A percentile compares a stretch with the other conserved stretches of the same genome.
phyloP scores from a whole-genome alignment of 2,329 filamentous ascomycete species.

The Celoporthe dispersa region DNA sequence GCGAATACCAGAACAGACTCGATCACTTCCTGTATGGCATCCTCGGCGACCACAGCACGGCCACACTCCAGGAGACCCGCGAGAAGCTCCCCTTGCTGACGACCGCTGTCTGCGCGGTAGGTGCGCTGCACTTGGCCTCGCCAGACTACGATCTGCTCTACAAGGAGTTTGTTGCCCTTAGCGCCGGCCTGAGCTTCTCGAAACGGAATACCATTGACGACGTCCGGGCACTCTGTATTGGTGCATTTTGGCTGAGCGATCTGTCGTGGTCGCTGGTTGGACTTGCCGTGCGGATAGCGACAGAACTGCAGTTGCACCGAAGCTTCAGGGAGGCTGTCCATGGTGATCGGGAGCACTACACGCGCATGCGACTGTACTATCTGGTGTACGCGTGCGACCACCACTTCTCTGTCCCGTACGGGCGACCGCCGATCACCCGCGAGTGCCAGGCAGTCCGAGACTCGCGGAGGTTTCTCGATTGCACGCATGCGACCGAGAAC shows the following conservation, averaged over 20 bases:
- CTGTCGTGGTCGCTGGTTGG: slow-evolving; percentile 65
- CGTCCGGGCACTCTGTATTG: slow-evolving; percentile 63
- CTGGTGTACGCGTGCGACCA: slow-evolving; percentile 41
- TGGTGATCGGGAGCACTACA: slow-evolving; percentile 53
- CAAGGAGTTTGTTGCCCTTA: too few relatives aligned
- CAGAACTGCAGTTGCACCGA: slow-evolving; percentile 59
- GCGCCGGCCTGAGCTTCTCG: too few relatives aligned
- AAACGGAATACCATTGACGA: slow-evolving; percentile 56
- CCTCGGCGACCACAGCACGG: too few relatives aligned
- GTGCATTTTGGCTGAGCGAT: slow-evolving; percentile 66
- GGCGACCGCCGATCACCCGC: slow-evolving; percentile 33
- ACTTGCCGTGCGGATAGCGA: slow-evolving; percentile 61
- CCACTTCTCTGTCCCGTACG: slow-evolving; percentile 41
- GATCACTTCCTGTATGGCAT: too few relatives aligned
- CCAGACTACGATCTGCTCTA: too few relatives aligned
- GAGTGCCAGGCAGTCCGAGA: too few relatives aligned
- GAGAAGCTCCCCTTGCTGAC: too few relatives aligned
- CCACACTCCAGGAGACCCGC: too few relatives aligned
- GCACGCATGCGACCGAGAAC: too few relatives aligned
- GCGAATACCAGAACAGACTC: slow-evolving; percentile 36
- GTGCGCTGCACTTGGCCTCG: too few relatives aligned
- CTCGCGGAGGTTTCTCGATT: too few relatives aligned
- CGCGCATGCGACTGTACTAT: slow-evolving; percentile 64
- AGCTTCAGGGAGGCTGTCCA: slow-evolving; percentile 24
- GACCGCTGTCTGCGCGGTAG: too few relatives aligned